Base-by-base conservation (phyloP, 768 basidiomycete species). In the Omphalotus guepiniiformis region DNA sequence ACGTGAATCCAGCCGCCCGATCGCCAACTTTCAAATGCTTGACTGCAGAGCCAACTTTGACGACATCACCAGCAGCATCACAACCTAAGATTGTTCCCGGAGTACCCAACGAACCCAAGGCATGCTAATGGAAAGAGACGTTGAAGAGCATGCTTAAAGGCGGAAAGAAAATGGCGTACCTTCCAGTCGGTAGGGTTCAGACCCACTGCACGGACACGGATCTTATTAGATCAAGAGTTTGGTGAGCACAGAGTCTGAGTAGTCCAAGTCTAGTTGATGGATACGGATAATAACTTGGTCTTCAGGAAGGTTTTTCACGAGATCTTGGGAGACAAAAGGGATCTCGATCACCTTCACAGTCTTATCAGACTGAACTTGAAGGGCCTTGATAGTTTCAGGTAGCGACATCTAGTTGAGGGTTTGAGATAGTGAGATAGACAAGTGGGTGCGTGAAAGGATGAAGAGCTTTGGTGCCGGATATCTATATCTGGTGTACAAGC, bases 11-110 rank as follows among this genome's bases (percentile, higher is more conserved):
- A 23, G 44, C 44, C 6, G 34, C 44, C 8, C 44, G 44, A 18
- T 46, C 44, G 15, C 44, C 44, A n/a, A 46, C 44, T 46, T 46
- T 46, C 6, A 46, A 21, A 15, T 46, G 44, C 21, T 46, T 46
- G 3, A 46, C 44, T 6, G 44, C 44, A 25, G 44, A 46, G 15
- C 44, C 44, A 11, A 46, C 44, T 37, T 46, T 46, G 21, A 46
- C 35, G 21, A 46, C 44, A 26, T 46, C 44, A 19, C 44, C 44
- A 16, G 44, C 44, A 35, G 9, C 8, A 8, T 46, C 44, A n/a
- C 44, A 46, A 29, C 44, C 44, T 1, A 19, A 21, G n/a, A 46
- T 46, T 13, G 44, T 37, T 18, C 44, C 44, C 18, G 34, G 21
- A 2, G 44, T 28, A 36, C 44, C 44, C 44, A 32, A 46, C 8